Evolutionary conservation across 2,329 filamentous ascomycete genomes (phyloP), one percentile per base, ranked within the genome.

Genomic region (Diaporthe velutina): DNA sequence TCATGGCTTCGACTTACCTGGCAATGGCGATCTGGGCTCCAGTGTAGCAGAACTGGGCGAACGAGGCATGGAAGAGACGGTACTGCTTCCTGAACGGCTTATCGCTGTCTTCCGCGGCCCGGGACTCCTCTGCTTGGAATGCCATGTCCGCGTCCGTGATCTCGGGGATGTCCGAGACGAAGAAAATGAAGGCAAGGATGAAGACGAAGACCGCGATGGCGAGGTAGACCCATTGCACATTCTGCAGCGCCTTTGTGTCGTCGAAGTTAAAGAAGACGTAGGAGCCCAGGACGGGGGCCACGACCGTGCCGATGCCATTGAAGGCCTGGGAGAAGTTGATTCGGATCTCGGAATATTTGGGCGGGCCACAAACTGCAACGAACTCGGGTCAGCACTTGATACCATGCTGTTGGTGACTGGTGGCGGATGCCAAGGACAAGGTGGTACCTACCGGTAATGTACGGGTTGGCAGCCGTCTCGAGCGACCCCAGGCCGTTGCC

Each of bases 281-380:
- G 2, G 92, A 93, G 57, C 92, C 94, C 12, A 95, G 86, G 0
- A 95, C 90, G 2, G 94, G 93, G 0, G 93, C 93, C 52, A 95
- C 86, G 64, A 95, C 91, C 12, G 92, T 93, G 48, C 93, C 93
- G 64, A 95, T 90, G 71, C 92, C 94, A 80, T 95, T 94, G 84
- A 95, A 93, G 71, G 93, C 92, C 82, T 96, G 93, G 1, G 93
- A 92, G 70, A 95, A 85, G 83, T 95, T 94, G 85, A 96, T 91
- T 77, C 94, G 91, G 76, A 95, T 84, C 79, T 94, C 93, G 8
- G 93, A 91, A 82, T 92, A 94, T 77, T 89, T 88, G 10, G 93
- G 92, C 4, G 93, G 94, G 64, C 86, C 86, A 77, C 86, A 88
- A 30, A 88, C 80, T 80, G 57, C 80, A 82, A 33, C 15, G 10